A percentile compares a stretch with the other conserved stretches of the same genome.
These are phyloP conservation scores for Sugiyamaella chiloensis DNA, from an alignment of 805 yeast genomes.

Conservation along the genomic window DNA sequence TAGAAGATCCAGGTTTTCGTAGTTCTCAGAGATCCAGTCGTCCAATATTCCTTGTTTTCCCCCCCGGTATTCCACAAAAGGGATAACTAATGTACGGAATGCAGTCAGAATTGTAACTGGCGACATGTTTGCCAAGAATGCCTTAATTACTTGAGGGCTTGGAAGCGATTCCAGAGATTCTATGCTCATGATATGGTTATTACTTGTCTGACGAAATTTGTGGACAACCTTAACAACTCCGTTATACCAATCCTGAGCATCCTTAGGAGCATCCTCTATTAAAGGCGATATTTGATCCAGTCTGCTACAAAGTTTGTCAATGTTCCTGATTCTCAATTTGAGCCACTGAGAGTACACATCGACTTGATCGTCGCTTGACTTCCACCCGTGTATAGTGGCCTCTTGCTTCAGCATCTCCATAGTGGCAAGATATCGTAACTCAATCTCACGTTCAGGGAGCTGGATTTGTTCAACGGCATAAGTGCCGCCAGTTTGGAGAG, in stretches of 20 bases:
- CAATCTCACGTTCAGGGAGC: slow-evolving; percentile 15
- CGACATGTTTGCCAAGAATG: slow-evolving; percentile 20
- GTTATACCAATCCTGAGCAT: slow-evolving; percentile 27
- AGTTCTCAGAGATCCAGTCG: slow-evolving; percentile 16
- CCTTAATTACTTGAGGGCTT: slow-evolving; percentile 17
- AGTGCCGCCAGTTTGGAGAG: not conserved
- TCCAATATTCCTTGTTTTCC: slow-evolving; percentile 20
- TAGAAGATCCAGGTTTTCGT: slow-evolving; percentile 19
- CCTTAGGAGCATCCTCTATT: slow-evolving; percentile 19
- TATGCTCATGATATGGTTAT: not conserved
- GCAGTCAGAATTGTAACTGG: slow-evolving; percentile 23
- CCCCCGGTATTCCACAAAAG: slow-evolving; percentile 27
- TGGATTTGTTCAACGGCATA: not conserved
- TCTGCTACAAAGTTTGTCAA: slow-evolving; percentile 27
- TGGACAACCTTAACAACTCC: slow-evolving; percentile 31
- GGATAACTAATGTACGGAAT: slow-evolving; percentile 28
- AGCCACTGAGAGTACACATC: slow-evolving; percentile 25
- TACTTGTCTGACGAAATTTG: slow-evolving; percentile 19
- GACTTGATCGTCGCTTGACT: not conserved
- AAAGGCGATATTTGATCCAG: slow-evolving; percentile 15
- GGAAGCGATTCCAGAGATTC: slow-evolving; percentile 23
- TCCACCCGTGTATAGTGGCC: slow-evolving; percentile 25
- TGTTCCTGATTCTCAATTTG: slow-evolving; percentile 27
- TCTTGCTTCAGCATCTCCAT: slow-evolving; percentile 18
- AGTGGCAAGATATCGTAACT: slow-evolving; percentile 16